Percentiles rank a stretch among this genome's conserved stretches.
Conservation (phyloP, 768 basidiomycete genomes). For the Naganishia friedmannii region DNA sequence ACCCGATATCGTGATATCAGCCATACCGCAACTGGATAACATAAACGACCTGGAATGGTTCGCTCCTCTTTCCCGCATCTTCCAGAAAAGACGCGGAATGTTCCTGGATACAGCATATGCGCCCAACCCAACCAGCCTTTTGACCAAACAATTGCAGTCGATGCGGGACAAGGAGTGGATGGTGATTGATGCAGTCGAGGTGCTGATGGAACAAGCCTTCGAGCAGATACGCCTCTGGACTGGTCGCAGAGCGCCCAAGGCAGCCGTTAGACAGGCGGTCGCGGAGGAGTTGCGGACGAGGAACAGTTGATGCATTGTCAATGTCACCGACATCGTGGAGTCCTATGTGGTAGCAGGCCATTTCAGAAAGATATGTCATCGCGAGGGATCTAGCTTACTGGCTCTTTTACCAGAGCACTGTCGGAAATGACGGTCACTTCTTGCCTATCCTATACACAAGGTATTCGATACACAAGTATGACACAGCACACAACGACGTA, state of each 20-base stretch:
- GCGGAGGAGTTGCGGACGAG: slow-evolving; percentile 32
- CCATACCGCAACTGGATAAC: slow-evolving; percentile 19
- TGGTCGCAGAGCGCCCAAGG: slow-evolving; percentile 53
- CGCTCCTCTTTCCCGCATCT: slow-evolving; percentile 57
- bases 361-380: too few species aligned
- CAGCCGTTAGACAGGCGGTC: slow-evolving; percentile 40
- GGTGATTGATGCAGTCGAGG: slow-evolving; percentile 73
- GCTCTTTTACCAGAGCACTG: too few species aligned
- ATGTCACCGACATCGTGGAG: too few species aligned
- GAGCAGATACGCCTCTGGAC: slow-evolving; percentile 82
- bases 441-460: too few species aligned
- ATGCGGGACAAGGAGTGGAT: slow-evolving; percentile 57
- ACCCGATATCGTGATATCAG: slow-evolving; percentile 29
- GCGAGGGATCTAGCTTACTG: too few species aligned
- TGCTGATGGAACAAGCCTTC: slow-evolving; percentile 84
- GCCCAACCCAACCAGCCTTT: slow-evolving; percentile 73
- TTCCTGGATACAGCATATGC: slow-evolving; percentile 90
- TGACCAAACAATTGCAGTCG: slow-evolving; percentile 45
- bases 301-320: background rate
- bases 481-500: too few species aligned
- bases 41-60: background rate
- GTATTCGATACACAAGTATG: too few species aligned
- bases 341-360: too few species aligned
- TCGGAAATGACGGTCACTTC: too few species aligned
- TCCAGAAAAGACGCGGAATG: slow-evolving; percentile 60